Evolutionary conservation across 176 grass and related monocot genomes (phyloP).

Genomic region (Oryza glaberrima): DNA sequence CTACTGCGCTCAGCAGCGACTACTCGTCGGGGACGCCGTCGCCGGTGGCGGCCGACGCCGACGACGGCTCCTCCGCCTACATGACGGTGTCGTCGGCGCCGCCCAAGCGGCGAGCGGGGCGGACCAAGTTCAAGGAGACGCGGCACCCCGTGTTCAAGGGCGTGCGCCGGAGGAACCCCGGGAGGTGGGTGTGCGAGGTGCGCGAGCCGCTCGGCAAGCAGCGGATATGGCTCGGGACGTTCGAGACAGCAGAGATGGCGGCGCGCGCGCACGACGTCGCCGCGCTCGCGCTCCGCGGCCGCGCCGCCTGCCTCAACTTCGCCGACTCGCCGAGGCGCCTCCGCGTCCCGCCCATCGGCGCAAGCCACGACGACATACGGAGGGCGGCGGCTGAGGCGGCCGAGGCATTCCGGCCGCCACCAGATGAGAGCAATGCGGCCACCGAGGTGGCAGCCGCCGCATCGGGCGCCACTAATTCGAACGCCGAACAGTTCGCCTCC

Average conservation of each 20-base stretch:
- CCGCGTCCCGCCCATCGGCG: constrained; percentile 46
- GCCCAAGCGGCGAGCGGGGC: constrained; percentile 77
- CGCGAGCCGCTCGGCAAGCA: constrained; percentile 85
- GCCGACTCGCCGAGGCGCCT: constrained; percentile 72
- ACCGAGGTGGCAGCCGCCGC: neutral
- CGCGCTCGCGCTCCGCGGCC: constrained; percentile 70
- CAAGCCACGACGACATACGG: constrained; percentile 60
- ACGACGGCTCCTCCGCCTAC: constrained; percentile 47
- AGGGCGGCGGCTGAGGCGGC: constrained; percentile 58
- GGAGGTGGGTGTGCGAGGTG: constrained; percentile 97
- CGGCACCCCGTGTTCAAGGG: constrained; percentile 94
- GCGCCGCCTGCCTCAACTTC: constrained; percentile 88
- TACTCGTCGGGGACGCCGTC: constrained; percentile 44
- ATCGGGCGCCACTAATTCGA: neutral
- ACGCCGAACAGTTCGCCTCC: neutral
- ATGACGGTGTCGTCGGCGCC: constrained; percentile 80
- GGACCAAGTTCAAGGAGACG: constrained; percentile 97
- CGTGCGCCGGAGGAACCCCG: constrained; percentile 73
- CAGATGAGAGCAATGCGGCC: constrained; percentile 7
- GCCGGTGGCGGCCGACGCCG: constrained; percentile 30
- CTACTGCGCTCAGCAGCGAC: constrained; percentile 37
- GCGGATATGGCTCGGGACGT: constrained; percentile 90
- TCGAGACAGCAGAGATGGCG: constrained; percentile 91
- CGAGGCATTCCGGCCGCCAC: constrained; percentile 48
- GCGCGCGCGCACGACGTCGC: constrained; percentile 93